Evolutionary conservation across 257 asterid species (phyloP), one percentile per base, ranked within the genome.

Genomic region (Forsythia suspensa): DNA sequence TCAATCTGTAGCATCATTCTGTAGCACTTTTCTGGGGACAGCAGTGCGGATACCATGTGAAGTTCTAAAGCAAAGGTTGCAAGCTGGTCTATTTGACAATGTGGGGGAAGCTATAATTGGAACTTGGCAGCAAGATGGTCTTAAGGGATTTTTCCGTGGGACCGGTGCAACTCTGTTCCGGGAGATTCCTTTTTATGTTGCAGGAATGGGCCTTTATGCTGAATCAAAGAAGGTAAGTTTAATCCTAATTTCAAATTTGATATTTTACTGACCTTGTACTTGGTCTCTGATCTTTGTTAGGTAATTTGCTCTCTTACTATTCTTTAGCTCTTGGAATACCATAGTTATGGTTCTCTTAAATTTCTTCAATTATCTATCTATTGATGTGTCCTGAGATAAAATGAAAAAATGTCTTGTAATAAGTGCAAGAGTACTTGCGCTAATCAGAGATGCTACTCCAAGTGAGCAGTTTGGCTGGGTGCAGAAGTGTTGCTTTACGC

Each of bases 131-230:
- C 90, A 88, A 77, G 98, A 93, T 89, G 98, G 98, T 63, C 87
- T 89, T 20, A 84, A 81, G 80, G 98, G 98, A 1, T 95, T 95
- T 77, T 95, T 95, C 84, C 98, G 98, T 79, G 98, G 98, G 85
- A 95, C 98, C 39, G 98, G 97, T 77, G 98, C 96, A 18, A 95
- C 98, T 71, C 96, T 95, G 68, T 92, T 85, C 78, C 94, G 98
- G 16, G 98, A 95, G 85, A 90, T 95, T 75, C 98, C 98, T 7
- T 95, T 95, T 82, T 95, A 95, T 72, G 98, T 95, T 75, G 94
- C 92, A 3, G 98, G 98, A 88, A 93, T 93, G 98, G 95, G 96
- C 75, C 92, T 95, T 70, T 95, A 95, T 89, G 98, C 94, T 24
- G 97, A 95, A 86, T 95, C 98, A 76, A 95, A 95, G 86, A 95